These are phyloP conservation scores for Exobasidium cylindrosporum DNA, from an alignment of 1,284 basidiomycete genomes.

Conservation along the genomic window DNA sequence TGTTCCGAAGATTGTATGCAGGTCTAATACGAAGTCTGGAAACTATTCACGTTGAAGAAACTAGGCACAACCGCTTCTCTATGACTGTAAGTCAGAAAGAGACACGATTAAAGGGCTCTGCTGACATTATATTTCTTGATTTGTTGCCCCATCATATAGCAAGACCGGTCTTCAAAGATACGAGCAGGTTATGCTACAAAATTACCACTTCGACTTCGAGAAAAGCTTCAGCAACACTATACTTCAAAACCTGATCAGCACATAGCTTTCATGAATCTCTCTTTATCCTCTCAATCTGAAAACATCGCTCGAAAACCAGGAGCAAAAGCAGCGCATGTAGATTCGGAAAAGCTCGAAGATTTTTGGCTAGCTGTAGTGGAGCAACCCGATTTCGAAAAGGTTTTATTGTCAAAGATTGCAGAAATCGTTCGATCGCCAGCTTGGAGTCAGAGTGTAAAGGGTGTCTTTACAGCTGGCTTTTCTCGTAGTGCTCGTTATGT, in stretches of 20 bases:
- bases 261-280: slow-evolving; percentile 39
- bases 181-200: slow-evolving; percentile 34
- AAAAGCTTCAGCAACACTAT: slow-evolving; percentile 38
- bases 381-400: slow-evolving; percentile 29
- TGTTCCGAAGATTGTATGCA: slow-evolving; percentile 84
- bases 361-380: slow-evolving; percentile 24
- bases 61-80: slow-evolving; percentile 25
- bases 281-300: slow-evolving; percentile 27
- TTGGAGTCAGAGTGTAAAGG: slow-evolving; percentile 49
- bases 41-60: slow-evolving; percentile 36
- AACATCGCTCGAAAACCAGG: slow-evolving; percentile 13
- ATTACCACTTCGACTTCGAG: slow-evolving; percentile 36
- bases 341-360: background rate
- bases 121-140: background rate
- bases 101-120: background rate
- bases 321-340: slow-evolving; percentile 11
- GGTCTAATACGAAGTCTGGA: slow-evolving; percentile 56
- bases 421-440: slow-evolving; percentile 44
- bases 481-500: slow-evolving; percentile 43
- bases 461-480: slow-evolving; percentile 51
- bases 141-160: slow-evolving; percentile 10
- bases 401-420: slow-evolving; percentile 34
- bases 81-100: slow-evolving; percentile 17
- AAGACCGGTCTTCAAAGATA: slow-evolving; percentile 34
- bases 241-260: slow-evolving; percentile 30